Percentiles rank a stretch among this genome's conserved stretches.
phyloP scores from a whole-genome alignment of 2,329 filamentous ascomycete species.

The Neocatenulostroma microsporum region DNA sequence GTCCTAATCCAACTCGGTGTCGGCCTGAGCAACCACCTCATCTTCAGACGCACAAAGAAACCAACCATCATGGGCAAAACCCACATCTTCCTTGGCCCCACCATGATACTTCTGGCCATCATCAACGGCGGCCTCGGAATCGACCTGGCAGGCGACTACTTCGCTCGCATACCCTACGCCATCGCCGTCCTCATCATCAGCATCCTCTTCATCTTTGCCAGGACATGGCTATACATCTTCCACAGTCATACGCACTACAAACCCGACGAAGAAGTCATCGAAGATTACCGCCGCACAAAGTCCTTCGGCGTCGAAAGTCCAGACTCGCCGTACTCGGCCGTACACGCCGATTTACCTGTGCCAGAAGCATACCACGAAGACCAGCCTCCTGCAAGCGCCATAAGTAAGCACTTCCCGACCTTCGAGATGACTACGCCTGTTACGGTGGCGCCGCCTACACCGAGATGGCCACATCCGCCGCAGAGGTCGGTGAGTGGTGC shows the following conservation, averaged over 20 bases:
- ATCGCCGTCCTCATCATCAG: conserved; percentile 16
- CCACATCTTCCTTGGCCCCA: conserved; percentile 52
- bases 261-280: conserved; percentile 12
- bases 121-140: conserved; percentile 55
- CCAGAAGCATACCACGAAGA: conserved; percentile 1
- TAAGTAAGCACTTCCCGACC: background rate
- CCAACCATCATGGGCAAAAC: conserved; percentile 40
- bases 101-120: conserved; percentile 47
- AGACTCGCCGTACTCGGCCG: background rate
- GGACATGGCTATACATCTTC: conserved; percentile 9
- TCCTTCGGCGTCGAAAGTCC: background rate
- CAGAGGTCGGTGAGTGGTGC: too few relatives aligned
- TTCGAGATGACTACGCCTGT: background rate
- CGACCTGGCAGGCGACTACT: conserved; percentile 44
- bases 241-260: conserved; percentile 15
- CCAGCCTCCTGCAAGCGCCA: background rate
- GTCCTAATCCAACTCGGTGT: conserved; percentile 32
- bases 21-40: conserved; percentile 34
- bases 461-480: too few relatives aligned
- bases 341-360: background rate
- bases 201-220: conserved; percentile 12
- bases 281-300: conserved; percentile 1
- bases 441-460: background rate
- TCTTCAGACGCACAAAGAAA: conserved; percentile 22
- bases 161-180: conserved; percentile 12